These are phyloP conservation scores for Annulohypoxylon bovei DNA, from an alignment of 495 filamentous ascomycete species.

Conservation along the genomic window DNA sequence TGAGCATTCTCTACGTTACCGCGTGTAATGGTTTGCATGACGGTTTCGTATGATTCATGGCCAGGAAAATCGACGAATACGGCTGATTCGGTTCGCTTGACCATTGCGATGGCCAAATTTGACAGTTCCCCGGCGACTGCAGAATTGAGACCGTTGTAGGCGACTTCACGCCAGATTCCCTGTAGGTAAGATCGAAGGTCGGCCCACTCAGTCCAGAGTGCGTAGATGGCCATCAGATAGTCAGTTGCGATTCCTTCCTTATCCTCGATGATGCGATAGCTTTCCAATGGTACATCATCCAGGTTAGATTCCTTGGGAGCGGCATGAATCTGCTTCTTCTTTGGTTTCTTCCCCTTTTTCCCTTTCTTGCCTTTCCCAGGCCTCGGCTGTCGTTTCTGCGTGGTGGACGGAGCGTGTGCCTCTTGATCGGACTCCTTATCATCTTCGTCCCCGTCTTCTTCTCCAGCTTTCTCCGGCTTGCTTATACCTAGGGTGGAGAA, in stretches of 20 bases:
- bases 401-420: slow-evolving; percentile 2
- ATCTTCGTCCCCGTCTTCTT: background rate
- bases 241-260: slow-evolving; percentile 43
- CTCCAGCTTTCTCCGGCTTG: background rate
- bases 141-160: slow-evolving; percentile 55
- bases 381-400: slow-evolving; percentile 33
- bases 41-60: slow-evolving; percentile 50
- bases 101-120: slow-evolving; percentile 52
- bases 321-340: slow-evolving; percentile 13
- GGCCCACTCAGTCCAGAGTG: slow-evolving; percentile 44
- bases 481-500: background rate
- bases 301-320: slow-evolving; percentile 25
- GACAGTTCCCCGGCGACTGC: slow-evolving; percentile 57
- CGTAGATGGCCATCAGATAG: slow-evolving; percentile 55
- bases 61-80: slow-evolving; percentile 58
- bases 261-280: slow-evolving; percentile 57
- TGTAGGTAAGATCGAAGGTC: slow-evolving; percentile 52
- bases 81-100: slow-evolving; percentile 46
- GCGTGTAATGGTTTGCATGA: slow-evolving; percentile 50
- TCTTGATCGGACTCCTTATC: slow-evolving; percentile 19
- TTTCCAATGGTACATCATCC: slow-evolving; percentile 53
- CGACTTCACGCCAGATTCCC: slow-evolving; percentile 56
- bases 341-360: slow-evolving; percentile 48
- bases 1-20: slow-evolving; percentile 51
- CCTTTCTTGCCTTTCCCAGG: slow-evolving; percentile 54